These are phyloP conservation scores for Diospyros kaki DNA, from an alignment of 148 eudicot species.

Conservation along the genomic window DNA sequence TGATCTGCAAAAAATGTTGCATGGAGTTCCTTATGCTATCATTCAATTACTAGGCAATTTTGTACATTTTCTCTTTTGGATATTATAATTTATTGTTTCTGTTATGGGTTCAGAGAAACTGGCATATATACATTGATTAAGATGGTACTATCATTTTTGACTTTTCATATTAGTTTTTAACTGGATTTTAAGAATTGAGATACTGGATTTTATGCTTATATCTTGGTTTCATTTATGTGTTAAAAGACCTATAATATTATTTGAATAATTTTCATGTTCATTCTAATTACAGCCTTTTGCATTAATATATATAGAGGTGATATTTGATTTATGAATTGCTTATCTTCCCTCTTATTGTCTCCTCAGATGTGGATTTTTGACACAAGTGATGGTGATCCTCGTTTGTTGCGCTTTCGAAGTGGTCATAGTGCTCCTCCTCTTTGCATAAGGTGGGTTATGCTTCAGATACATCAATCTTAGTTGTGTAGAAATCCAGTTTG, in stretches of 20 bases:
- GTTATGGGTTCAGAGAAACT: not conserved
- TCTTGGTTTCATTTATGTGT: not conserved
- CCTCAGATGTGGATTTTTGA: slow-evolving; percentile 95
- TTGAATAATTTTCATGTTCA: not conserved
- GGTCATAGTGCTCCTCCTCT: slow-evolving; percentile 99
- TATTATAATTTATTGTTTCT: not conserved
- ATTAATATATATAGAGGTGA: not conserved
- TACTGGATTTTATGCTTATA: not conserved
- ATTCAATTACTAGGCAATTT: not conserved
- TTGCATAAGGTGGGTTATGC: slow-evolving; percentile 59
- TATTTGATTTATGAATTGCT: slow-evolving; percentile 3
- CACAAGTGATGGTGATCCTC: slow-evolving; percentile 91
- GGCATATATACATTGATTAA: not conserved
- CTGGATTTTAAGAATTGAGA: not conserved
- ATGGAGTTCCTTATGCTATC: not conserved
- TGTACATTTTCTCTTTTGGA: not conserved
- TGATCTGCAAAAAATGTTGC: too few species aligned
- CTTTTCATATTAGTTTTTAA: not conserved
- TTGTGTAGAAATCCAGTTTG: not conserved
- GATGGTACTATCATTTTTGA: not conserved
- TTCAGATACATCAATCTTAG: not conserved
- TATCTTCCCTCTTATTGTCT: slow-evolving; percentile 4
- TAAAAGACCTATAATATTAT: not conserved
- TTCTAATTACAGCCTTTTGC: not conserved
- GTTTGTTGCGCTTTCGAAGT: slow-evolving; percentile 86